Conservation (phyloP, 2,329 filamentous ascomycete genomes). For the Sporothrix mexicana region DNA sequence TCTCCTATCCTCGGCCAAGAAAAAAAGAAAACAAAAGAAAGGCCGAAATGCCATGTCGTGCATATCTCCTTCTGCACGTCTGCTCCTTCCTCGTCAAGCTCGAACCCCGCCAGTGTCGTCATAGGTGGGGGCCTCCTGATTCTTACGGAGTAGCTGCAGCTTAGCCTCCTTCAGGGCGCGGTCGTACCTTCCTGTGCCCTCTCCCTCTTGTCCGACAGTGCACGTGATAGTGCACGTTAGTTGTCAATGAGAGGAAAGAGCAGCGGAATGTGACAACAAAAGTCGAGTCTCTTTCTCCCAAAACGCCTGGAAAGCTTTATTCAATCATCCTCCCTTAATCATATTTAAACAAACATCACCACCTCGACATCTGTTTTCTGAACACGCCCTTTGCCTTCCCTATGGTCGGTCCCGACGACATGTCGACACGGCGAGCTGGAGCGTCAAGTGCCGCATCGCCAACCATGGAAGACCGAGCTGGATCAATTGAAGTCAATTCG, state of each 20-base stretch:
- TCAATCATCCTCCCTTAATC: background rate
- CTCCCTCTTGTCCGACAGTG: conserved; percentile 17
- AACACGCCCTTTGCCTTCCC: background rate
- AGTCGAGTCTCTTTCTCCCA: background rate
- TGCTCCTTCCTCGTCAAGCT: background rate
- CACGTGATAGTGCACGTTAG: conserved; percentile 20
- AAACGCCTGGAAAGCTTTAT: no score
- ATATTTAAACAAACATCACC: background rate
- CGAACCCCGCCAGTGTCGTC: conserved; percentile 36
- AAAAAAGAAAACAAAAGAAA: background rate
- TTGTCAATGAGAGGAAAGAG: background rate
- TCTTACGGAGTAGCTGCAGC: conserved; percentile 11
- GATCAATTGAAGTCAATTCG: conserved; percentile 16
- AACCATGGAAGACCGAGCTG: background rate
- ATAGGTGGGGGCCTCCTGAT: conserved; percentile 33
- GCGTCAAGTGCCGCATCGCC: background rate
- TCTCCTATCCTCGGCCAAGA: conserved; percentile 12
- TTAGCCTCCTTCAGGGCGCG: conserved; percentile 8
- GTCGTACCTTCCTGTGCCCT: conserved; percentile 7
- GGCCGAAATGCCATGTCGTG: background rate
- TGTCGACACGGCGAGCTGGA: background rate
- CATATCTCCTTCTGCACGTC: background rate
- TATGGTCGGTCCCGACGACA: background rate
- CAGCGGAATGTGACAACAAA: background rate
- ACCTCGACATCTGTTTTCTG: background rate